Percentiles rank a stretch among this genome's conserved stretches.
phyloP scores from a whole-genome alignment of 2,329 filamentous ascomycete species.

The Fusarium sarcochroum region DNA sequence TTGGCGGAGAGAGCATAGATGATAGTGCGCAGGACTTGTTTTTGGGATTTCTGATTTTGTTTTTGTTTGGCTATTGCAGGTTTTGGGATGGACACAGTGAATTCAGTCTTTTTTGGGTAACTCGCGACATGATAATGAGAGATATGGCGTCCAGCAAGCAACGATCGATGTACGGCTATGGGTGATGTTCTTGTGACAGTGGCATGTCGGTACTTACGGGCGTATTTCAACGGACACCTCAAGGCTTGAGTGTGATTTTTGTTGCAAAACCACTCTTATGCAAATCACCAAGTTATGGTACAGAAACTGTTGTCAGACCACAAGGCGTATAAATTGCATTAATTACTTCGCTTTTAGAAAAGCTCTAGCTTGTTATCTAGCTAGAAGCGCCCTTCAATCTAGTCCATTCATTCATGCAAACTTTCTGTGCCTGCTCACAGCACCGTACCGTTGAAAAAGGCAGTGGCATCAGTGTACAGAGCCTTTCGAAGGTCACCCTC shows the following conservation, averaged over 20 bases:
- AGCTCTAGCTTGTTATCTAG: neutral
- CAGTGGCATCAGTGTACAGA: neutral
- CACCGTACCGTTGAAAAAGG: slow-evolving; percentile 1
- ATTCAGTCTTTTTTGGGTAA: slow-evolving; percentile 12
- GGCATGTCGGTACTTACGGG: too few species aligned
- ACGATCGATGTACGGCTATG: neutral
- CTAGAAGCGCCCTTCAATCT: neutral
- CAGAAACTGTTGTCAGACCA: too few species aligned
- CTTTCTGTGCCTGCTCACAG: neutral
- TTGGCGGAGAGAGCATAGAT: slow-evolving; percentile 26
- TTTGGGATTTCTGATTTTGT: slow-evolving; percentile 8
- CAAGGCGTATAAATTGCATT: too few species aligned
- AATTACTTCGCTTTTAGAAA: neutral
- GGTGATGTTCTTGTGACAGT: neutral
- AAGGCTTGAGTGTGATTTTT: too few species aligned
- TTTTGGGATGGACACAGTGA: neutral
- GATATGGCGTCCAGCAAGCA: neutral
- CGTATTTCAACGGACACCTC: too few species aligned
- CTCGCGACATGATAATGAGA: slow-evolving; percentile 25
- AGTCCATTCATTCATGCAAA: neutral
- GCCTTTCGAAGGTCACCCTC: slow-evolving; percentile 40
- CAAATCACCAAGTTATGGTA: too few species aligned
- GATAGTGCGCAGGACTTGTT: slow-evolving; percentile 1
- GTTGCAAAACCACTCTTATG: too few species aligned
- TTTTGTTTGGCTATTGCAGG: neutral